phyloP scores from a whole-genome alignment of 2,329 filamentous ascomycete species.

The Hysterium pulicare region DNA sequence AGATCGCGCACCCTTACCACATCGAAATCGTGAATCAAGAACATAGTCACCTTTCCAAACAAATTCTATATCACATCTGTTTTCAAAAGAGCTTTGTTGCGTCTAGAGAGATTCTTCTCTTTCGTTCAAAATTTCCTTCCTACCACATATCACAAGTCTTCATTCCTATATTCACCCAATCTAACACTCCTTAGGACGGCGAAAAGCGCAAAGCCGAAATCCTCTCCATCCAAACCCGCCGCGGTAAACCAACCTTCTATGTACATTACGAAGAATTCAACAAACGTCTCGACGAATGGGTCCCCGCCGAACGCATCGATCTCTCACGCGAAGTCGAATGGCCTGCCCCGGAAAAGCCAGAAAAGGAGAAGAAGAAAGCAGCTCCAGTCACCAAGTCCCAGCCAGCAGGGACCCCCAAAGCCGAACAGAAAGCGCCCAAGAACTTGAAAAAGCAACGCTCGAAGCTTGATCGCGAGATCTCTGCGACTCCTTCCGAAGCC shows the following conservation, averaged over 20 bases:
- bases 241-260: conserved; percentile 85
- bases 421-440: conserved; percentile 37
- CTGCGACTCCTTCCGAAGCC: conserved; percentile 53
- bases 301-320: conserved; percentile 77
- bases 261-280: conserved; percentile 99
- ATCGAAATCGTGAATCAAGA: not conserved
- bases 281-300: conserved; percentile 86
- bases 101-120: not conserved
- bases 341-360: conserved; percentile 86
- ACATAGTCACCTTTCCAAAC: not conserved
- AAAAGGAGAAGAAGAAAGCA: conserved; percentile 72
- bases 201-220: conserved; percentile 91
- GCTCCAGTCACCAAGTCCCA: conserved; percentile 14
- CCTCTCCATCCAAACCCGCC: conserved; percentile 86
- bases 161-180: conserved; percentile 3
- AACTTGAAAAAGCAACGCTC: conserved; percentile 46
- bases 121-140: conserved; percentile 11
- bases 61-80: not conserved
- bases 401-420: conserved; percentile 29
- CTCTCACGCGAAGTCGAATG: conserved; percentile 91
- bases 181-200: conserved; percentile 62
- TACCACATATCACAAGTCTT: not conserved
- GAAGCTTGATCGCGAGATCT: conserved; percentile 52
- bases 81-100: not conserved
- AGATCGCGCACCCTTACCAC: not conserved